Base-by-base conservation (phyloP, 2,329 filamentous ascomycete species). In the Fusarium nodosum region DNA sequence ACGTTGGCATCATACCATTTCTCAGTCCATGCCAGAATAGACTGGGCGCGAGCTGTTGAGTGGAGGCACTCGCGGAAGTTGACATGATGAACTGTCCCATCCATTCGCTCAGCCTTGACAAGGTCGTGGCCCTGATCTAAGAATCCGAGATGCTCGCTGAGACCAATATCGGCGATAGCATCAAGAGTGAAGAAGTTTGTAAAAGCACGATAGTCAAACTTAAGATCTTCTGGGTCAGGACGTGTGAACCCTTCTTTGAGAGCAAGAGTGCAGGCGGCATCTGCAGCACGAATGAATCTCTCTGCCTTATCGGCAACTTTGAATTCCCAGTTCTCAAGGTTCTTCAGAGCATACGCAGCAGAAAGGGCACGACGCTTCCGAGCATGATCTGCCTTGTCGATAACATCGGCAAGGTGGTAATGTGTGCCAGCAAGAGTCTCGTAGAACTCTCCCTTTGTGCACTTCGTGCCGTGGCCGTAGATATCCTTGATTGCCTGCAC, bases 121-220 rank as follows among this genome's bases (percentile, higher is more conserved):
- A 78, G 71, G 60, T 87, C 85, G 53, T 82, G 75, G 4, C 85
- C 86, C 24, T 76, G 73, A 45, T 86, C 85, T 3, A 88, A 79
- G 64, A 87, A 84, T 1, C 84, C 82, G 3, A 87, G 79, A n/a
- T 78, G 79, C 54, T 86, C 81, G 1, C 79, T 82, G 0, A 87
- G 77, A 2, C 85, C 86, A 72, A 88, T 88, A 55, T 87, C 84
- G 18, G 83, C 84, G 52, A 88, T 87, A 4, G 84, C 85, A 59
- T 88, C 86, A 16, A 87, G 77, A 0, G 84, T 85, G 73, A 88
- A 87, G 77, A 85, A 86, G 74, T 87, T 88, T 26, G 81, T 82
- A n/a, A 61, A 88, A 8, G 78, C 77, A 7, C 85, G 82, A 56
- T 83, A 84, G 68, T 88, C 83, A 20, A 88, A 77, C 0, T 78